Percentiles rank a stretch among this genome's conserved stretches.
These are phyloP conservation scores for Phoma sp. DNA, from an alignment of 2,329 filamentous ascomycete species.

Conservation along the genomic window DNA sequence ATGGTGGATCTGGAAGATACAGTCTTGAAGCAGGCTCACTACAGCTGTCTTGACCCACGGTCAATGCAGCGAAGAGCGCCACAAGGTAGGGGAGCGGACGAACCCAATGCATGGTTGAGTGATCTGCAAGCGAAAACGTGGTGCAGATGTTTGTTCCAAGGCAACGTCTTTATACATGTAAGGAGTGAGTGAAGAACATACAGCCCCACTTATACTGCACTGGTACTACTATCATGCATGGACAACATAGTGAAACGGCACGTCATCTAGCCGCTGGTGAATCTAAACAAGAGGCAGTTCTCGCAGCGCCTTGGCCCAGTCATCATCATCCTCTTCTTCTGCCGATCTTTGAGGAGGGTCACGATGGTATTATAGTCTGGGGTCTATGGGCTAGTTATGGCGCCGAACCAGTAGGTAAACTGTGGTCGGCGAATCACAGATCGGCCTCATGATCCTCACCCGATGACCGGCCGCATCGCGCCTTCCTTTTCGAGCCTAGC, in stretches of 20 bases:
- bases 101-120: background rate
- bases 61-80: slow-evolving; percentile 6
- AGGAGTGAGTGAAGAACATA: background rate
- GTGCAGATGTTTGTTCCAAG: background rate
- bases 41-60: slow-evolving; percentile 14
- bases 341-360: slow-evolving; percentile 3
- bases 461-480: background rate
- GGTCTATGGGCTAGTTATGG: slow-evolving; percentile 1
- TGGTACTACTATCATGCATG: background rate
- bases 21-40: slow-evolving; percentile 35
- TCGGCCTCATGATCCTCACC: background rate
- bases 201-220: background rate
- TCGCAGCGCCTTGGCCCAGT: background rate
- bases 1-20: slow-evolving; percentile 62
- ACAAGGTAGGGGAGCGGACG: background rate
- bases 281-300: background rate
- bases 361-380: background rate
- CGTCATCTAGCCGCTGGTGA: background rate
- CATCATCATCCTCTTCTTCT: background rate
- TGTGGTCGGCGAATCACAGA: background rate
- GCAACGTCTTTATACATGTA: background rate
- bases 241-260: background rate
- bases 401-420: background rate
- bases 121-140: background rate
- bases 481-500: slow-evolving; percentile 1